A percentile compares a stretch with the other conserved stretches of the same genome.
These are phyloP conservation scores for Sphagnum fallax DNA, from an alignment of 228 moss, liverwort and hornwort species.

Conservation along the genomic window DNA sequence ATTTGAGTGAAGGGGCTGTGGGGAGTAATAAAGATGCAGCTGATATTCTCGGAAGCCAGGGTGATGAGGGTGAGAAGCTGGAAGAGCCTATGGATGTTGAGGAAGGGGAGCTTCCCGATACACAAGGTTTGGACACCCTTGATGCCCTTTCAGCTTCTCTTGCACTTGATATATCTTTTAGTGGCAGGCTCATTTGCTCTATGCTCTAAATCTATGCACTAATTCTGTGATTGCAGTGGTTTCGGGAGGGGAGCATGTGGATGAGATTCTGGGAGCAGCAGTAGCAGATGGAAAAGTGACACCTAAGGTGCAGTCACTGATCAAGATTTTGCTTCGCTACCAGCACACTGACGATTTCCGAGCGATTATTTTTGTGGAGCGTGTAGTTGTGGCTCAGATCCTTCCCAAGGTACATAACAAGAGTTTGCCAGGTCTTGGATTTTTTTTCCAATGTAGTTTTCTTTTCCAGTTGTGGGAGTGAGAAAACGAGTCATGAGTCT, in stretches of 20 bases:
- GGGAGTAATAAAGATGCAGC: conserved; percentile 47
- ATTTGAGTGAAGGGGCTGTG: conserved; percentile 81
- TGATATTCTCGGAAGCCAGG: conserved; percentile 39
- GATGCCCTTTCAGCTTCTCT: neutral
- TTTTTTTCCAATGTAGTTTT: neutral
- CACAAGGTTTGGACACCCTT: conserved; percentile 48
- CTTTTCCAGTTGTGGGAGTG: no score
- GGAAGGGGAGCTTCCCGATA: conserved; percentile 98
- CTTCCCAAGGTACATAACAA: conserved; percentile 64
- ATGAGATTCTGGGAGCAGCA: conserved; percentile 96
- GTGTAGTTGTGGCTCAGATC: conserved; percentile 91
- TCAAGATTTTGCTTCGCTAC: conserved; percentile 83
- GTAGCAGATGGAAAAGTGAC: conserved; percentile 99
- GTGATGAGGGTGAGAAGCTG: conserved; percentile 49
- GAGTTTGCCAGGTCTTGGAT: neutral
- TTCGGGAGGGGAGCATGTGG: conserved; percentile 96
- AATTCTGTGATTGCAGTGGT: conserved; percentile 53
- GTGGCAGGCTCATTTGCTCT: no score
- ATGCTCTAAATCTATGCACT: neutral
- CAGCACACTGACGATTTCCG: conserved; percentile 98
- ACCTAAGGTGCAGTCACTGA: conserved; percentile 96
- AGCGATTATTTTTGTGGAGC: conserved; percentile 97
- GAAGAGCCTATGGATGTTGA: conserved; percentile 73
- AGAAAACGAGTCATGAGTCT: no score
- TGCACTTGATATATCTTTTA: neutral